Evolutionary conservation across 768 basidiomycete species (phyloP), one percentile per base, ranked within the genome.

Genomic region (Clitopilus hobsonii): DNA sequence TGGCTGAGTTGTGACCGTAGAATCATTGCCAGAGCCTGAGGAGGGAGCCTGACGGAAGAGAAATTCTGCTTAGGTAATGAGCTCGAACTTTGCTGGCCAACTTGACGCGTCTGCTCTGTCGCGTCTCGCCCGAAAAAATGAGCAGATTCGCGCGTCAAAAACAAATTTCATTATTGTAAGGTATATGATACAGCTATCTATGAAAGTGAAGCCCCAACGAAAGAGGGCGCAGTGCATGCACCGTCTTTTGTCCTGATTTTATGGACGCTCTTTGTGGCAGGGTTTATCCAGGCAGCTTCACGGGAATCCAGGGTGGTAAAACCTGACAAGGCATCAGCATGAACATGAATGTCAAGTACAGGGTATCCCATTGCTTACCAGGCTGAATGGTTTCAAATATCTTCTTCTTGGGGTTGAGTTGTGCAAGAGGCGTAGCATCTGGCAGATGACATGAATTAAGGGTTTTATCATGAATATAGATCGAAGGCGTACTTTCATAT

Each of bases 341-440:
- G 22, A 16, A 11, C 3, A 38, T 28, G 1, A 51, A 5, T 4
- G 32, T 10, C 47, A 48, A 51, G 45, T 49, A 60, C 47, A 29
- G 53, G 54, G n/a, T 52, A 28, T 26, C 48, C 25, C 6, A 6
- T 27, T 16, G 52, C 65, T 45, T 61, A 87, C 92, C 89, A 51
- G 94, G 94, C 67, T 97, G 97, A 50, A 99, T 84, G 0, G 94
- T 88, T 74, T 99, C 97, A 64, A 98, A 99, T 27, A 98, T 91
- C 75, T 98, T 99, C 78, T 97, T 98, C 75, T 98, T 99, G 11
- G 97, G 97, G 71, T 98, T 98, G 55, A 99, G 77, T 64, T 95
- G 93, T 6, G 88, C 65, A 22, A 96, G 73, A 0, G 94, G 89
- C 18, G 76, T 79, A 0, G 78, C 78, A 61, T 74, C 88, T 88